Evolutionary conservation across 441 rosid species (phyloP), one percentile per base, ranked within the genome.

Genomic region (Francoa sonchifolia): DNA sequence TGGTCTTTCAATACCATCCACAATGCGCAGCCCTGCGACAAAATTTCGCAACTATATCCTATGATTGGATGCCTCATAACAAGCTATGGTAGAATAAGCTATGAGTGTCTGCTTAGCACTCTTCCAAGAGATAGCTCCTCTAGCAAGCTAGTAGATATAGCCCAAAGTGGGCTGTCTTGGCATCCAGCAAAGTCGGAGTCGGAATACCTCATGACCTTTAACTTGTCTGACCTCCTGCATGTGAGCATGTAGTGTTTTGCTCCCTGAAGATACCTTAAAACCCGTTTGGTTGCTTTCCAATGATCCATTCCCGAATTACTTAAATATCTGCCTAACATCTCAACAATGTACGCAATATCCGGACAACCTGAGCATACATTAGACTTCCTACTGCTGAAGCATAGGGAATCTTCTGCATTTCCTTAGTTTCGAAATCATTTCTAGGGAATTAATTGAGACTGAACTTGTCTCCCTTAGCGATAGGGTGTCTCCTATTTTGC

Each of bases 381-480:
- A n/a, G n/a, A n/a, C n/a, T n/a, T n/a, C n/a, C n/a, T n/a, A n/a
- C n/a, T n/a, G n/a, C n/a, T n/a, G n/a, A n/a, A n/a, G n/a, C n/a
- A n/a, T n/a, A n/a, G n/a, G n/a, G n/a, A n/a, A n/a, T n/a, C n/a
- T n/a, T n/a, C n/a, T n/a, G n/a, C n/a, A n/a, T n/a, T n/a, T n/a
- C n/a, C n/a, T n/a, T n/a, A n/a, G n/a, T n/a, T n/a, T n/a, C n/a
- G n/a, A n/a, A n/a, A n/a, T n/a, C n/a, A n/a, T n/a, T n/a, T n/a
- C n/a, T n/a, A n/a, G n/a, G n/a, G n/a, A 5, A 27, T 3, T 44
- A 17, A n/a, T 3, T 19, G 19, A 29, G 23, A 44, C 39, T 30
- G 8, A 44, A 44, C 12, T 32, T 44, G 28, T 44, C 20, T 14
- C 33, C 34, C 5, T 42, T 42, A 25, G 31, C 9, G 8, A 42